Evolutionary conservation across 2,329 filamentous ascomycete genomes (phyloP).

Genomic region (Fusarium virguliforme): DNA sequence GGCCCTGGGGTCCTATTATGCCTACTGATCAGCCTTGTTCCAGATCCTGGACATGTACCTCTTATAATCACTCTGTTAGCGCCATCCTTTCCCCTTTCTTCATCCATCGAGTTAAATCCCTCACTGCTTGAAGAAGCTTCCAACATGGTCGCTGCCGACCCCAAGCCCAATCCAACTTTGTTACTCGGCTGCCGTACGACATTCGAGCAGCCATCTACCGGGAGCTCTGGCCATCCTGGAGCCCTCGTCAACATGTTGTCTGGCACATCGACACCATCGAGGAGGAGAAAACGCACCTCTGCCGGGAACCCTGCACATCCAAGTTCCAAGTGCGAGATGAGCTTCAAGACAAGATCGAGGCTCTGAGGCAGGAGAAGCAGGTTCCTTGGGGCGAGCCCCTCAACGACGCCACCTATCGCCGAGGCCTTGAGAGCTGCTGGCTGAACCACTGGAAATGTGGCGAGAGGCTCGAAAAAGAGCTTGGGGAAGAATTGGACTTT

Average conservation of each 20-base stretch:
- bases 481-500: not conserved
- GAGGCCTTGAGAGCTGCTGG: slow-evolving; percentile 4
- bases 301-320: not conserved
- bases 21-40: not conserved
- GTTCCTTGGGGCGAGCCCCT: not conserved
- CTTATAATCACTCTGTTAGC: not conserved
- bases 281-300: not conserved
- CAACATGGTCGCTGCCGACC: not conserved
- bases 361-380: slow-evolving; percentile 2
- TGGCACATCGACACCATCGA: not conserved
- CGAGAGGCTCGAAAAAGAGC: not conserved
- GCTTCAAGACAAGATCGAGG: not conserved
- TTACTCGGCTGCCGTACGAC: slow-evolving; percentile 6
- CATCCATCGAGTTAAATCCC: not conserved
- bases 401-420: not conserved
- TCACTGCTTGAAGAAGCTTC: not conserved
- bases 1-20: not conserved
- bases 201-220: slow-evolving; percentile 10
- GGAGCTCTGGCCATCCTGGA: slow-evolving; percentile 7
- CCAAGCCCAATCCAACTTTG: not conserved
- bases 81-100: not conserved
- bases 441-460: slow-evolving; percentile 11
- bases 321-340: slow-evolving; percentile 1
- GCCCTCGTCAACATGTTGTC: not conserved
- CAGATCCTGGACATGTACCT: not conserved